These are phyloP conservation scores for Chaetomiaceae sp. DNA, from an alignment of 2,329 filamentous ascomycete genomes.

Conservation along the genomic window DNA sequence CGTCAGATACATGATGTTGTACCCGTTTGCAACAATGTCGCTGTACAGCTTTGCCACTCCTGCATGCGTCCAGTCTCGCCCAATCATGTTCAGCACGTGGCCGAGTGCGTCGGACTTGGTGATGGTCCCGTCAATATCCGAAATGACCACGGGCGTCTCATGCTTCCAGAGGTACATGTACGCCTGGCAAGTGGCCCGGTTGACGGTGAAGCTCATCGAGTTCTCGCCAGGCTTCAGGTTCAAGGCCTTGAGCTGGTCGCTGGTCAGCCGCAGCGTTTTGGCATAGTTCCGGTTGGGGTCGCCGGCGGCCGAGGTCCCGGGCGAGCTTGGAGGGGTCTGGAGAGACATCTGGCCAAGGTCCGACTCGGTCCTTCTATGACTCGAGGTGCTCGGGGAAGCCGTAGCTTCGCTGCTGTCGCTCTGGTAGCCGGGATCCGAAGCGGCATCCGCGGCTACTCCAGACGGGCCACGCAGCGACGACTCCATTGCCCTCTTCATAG, in stretches of 20 bases:
- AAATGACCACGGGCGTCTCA: slow-evolving; percentile 91
- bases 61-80: slow-evolving; percentile 94
- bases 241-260: slow-evolving; percentile 86
- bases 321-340: slow-evolving; percentile 66
- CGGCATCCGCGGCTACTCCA: slow-evolving; percentile 67
- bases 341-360: slow-evolving; percentile 52
- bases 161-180: slow-evolving; percentile 93
- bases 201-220: slow-evolving; percentile 92
- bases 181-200: slow-evolving; percentile 85
- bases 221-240: slow-evolving; percentile 82
- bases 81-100: slow-evolving; percentile 93
- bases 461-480: slow-evolving; percentile 43
- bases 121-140: slow-evolving; percentile 97
- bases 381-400: slow-evolving; percentile 40
- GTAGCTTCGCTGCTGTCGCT: slow-evolving; percentile 73
- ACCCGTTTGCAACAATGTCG: slow-evolving; percentile 91
- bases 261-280: slow-evolving; percentile 91
- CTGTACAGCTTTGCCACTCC: slow-evolving; percentile 97
- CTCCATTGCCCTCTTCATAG: slow-evolving; percentile 62
- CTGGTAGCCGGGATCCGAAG: slow-evolving; percentile 91
- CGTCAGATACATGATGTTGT: slow-evolving; percentile 98
- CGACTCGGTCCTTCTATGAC: slow-evolving; percentile 63
- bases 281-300: slow-evolving; percentile 86
- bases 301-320: slow-evolving; percentile 58
- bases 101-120: slow-evolving; percentile 95